Evolutionary conservation across 345 rosid genomes (phyloP).

Genomic region (Hypericum androsaemum): DNA sequence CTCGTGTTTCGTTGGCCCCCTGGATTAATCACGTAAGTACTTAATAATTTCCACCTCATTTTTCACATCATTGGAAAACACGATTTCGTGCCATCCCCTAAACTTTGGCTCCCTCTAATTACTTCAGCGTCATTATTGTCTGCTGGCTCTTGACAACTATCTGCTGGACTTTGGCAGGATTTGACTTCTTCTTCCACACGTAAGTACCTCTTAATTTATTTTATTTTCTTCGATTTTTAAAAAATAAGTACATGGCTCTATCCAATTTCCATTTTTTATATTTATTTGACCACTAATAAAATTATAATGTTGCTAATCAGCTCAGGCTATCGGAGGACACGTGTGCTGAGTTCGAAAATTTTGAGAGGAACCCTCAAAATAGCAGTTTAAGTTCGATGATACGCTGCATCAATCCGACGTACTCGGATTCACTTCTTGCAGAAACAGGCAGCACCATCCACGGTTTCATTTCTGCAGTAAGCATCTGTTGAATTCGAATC

Average conservation of each 20-base stretch:
- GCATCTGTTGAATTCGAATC: background rate
- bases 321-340: slow-evolving; percentile 26
- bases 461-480: slow-evolving; percentile 38
- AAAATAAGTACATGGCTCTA: too few relatives aligned
- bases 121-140: slow-evolving; percentile 43
- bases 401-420: slow-evolving; percentile 42
- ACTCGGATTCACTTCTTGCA: slow-evolving; percentile 25
- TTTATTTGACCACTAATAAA: background rate
- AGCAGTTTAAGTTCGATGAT: slow-evolving; percentile 30
- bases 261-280: background rate
- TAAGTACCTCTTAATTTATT: slow-evolving; percentile 19
- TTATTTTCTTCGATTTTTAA: too few relatives aligned
- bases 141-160: slow-evolving; percentile 64
- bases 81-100: background rate
- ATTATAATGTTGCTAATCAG: too few relatives aligned
- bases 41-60: background rate
- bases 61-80: background rate
- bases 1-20: slow-evolving; percentile 59
- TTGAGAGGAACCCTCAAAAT: slow-evolving; percentile 34
- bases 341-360: slow-evolving; percentile 44
- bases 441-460: slow-evolving; percentile 36
- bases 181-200: slow-evolving; percentile 56
- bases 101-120: background rate
- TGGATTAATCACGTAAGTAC: slow-evolving; percentile 46
- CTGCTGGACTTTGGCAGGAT: slow-evolving; percentile 53